A percentile compares a stretch with the other conserved stretches of the same genome.
These are phyloP conservation scores for Phytopythium mirpurense DNA, from an alignment of 352 stramenopile species.

Conservation along the genomic window DNA sequence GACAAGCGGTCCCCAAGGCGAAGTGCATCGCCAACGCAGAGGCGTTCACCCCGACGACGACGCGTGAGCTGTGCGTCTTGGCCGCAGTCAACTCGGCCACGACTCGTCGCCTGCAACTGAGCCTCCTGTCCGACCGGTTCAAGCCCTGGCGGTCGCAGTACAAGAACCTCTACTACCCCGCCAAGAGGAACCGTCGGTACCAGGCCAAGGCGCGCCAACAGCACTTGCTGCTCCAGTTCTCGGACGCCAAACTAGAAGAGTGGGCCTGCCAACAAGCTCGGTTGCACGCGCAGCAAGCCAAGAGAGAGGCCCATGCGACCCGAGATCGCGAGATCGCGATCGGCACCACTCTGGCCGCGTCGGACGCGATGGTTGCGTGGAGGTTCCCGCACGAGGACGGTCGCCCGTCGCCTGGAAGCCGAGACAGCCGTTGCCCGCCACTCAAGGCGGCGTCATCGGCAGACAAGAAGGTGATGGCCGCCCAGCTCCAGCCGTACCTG, in stretches of 20 bases:
- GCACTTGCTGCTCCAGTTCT: constrained; percentile 38
- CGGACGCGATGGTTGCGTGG: constrained; percentile 44
- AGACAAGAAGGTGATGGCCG: constrained; percentile 20
- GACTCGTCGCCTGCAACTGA: constrained; percentile 26
- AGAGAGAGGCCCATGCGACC: constrained; percentile 1
- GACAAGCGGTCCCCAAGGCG: constrained; percentile 17
- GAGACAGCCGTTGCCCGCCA: constrained; percentile 5
- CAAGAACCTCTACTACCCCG: constrained; percentile 21
- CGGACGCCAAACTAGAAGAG: constrained; percentile 12
- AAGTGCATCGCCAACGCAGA: constrained; percentile 32
- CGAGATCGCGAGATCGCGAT: constrained; percentile 44
- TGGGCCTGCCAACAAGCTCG: constrained; percentile 2
- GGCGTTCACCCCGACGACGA: constrained; percentile 20
- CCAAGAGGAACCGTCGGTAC: constrained; percentile 23
- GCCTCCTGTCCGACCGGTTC: constrained; percentile 36
- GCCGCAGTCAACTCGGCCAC: constrained; percentile 37
- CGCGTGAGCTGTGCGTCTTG: constrained; percentile 10
- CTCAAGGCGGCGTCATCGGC: constrained; percentile 14
- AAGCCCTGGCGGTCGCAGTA: constrained; percentile 41
- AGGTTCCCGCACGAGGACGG: constrained; percentile 9
- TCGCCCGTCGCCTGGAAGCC: background rate
- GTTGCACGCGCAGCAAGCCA: constrained; percentile 2
- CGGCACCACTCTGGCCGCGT: constrained; percentile 40
- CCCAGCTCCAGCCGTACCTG: constrained; percentile 5
- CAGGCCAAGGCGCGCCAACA: constrained; percentile 33